Percentiles rank a stretch among this genome's conserved stretches.
Conservation (phyloP, 805 yeast genomes). For the Pichia exigua region DNA sequence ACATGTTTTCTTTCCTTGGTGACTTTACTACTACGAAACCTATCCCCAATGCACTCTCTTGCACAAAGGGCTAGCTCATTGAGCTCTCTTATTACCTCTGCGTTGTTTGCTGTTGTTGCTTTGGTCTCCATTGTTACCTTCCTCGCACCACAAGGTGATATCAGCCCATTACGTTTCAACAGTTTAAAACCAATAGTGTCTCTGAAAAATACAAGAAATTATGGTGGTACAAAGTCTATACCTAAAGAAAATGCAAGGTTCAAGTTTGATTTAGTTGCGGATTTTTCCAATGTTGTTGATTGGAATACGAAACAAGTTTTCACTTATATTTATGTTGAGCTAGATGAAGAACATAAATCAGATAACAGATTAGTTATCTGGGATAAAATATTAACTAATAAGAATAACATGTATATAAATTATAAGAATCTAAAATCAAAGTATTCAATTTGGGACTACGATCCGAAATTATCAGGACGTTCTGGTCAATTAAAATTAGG, state of each 20-base stretch:
- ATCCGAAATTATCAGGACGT: conserved; percentile 50
- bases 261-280: conserved; percentile 65
- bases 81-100: conserved; percentile 35
- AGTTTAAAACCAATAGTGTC: conserved; percentile 18
- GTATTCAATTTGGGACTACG: conserved; percentile 84
- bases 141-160: conserved; percentile 21
- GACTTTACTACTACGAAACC: not conserved
- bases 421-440: conserved; percentile 53
- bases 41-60: conserved; percentile 4
- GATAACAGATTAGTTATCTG: conserved; percentile 64
- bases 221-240: conserved; percentile 55
- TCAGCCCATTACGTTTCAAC: conserved; percentile 38
- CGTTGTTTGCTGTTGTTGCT: conserved; percentile 38
- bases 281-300: conserved; percentile 73
- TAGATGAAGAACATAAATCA: conserved; percentile 4
- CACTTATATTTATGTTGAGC: conserved; percentile 82
- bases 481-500: conserved; percentile 64
- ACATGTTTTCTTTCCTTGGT: not conserved
- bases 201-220: conserved; percentile 22
- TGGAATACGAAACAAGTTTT: conserved; percentile 98
- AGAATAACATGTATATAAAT: conserved; percentile 50
- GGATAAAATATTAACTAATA: conserved; percentile 70
- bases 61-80: conserved; percentile 6
- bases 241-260: conserved; percentile 73
- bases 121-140: conserved; percentile 35